phyloP scores from a whole-genome alignment of 2,329 filamentous ascomycete species.

The Pseudodiploospora longispora region DNA sequence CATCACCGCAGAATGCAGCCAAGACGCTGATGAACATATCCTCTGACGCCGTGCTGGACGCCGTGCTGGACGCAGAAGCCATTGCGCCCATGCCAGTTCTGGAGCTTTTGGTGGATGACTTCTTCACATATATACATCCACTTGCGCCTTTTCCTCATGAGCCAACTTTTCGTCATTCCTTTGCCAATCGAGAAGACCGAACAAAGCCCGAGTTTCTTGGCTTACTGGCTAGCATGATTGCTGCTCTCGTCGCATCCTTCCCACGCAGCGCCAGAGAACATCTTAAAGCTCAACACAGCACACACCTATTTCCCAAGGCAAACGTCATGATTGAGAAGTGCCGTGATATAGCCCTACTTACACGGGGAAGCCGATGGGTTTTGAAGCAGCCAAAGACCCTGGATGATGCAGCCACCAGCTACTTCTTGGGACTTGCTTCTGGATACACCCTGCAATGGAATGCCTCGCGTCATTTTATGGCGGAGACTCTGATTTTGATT shows the following conservation, averaged over 20 bases:
- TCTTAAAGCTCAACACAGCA: slow-evolving; percentile 56
- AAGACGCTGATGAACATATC: slow-evolving; percentile 41
- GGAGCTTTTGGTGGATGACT: slow-evolving; percentile 66
- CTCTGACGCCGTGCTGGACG: slow-evolving; percentile 35
- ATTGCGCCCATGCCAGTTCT: slow-evolving; percentile 64
- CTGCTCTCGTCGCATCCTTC: slow-evolving; percentile 65
- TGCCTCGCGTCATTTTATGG: slow-evolving; percentile 60
- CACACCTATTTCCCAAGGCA: slow-evolving; percentile 59
- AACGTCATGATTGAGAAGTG: slow-evolving; percentile 64
- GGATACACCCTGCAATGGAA: slow-evolving; percentile 62
- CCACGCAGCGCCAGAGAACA: slow-evolving; percentile 63
- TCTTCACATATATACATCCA: slow-evolving; percentile 76
- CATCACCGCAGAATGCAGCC: slow-evolving; percentile 38
- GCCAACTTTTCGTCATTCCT: slow-evolving; percentile 64
- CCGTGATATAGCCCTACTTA: slow-evolving; percentile 58
- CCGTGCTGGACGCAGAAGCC: slow-evolving; percentile 52
- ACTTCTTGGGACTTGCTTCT: slow-evolving; percentile 60
- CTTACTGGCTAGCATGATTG: slow-evolving; percentile 67
- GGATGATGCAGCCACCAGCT: slow-evolving; percentile 61
- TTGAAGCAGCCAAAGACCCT: slow-evolving; percentile 40
- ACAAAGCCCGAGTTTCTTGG: slow-evolving; percentile 60
- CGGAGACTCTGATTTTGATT: slow-evolving; percentile 63
- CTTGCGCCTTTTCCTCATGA: slow-evolving; percentile 72
- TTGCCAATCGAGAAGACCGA: slow-evolving; percentile 58
- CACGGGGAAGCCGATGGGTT: slow-evolving; percentile 50